Evolutionary conservation across 805 yeast species (phyloP).

Genomic region (Suhomyces vadensis): DNA sequence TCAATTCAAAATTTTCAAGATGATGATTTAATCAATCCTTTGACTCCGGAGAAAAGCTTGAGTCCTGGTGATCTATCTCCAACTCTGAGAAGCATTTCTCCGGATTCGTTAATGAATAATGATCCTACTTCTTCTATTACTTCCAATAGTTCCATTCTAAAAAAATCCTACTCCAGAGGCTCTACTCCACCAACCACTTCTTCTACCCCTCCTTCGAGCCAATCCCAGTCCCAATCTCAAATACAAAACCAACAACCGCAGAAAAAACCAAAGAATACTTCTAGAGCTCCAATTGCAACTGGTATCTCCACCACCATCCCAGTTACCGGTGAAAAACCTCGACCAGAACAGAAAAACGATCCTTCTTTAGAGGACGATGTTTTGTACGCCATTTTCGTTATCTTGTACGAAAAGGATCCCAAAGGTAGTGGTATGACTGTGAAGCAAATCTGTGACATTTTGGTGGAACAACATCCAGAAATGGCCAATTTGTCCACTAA

Average conservation of each 20-base stretch:
- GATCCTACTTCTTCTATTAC: conserved; percentile 9
- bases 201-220: conserved; percentile 7
- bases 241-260: conserved; percentile 7
- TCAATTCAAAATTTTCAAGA: conserved; percentile 1
- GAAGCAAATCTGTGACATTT: conserved; percentile 77
- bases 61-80: conserved; percentile 37
- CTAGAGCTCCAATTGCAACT: conserved; percentile 59
- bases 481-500: conserved; percentile 81
- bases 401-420: conserved; percentile 66
- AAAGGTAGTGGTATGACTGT: conserved; percentile 85
- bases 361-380: conserved; percentile 73
- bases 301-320: conserved; percentile 80
- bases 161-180: conserved; percentile 28
- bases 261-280: conserved; percentile 38
- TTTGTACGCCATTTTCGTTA: conserved; percentile 70
- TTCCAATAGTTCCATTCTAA: background rate
- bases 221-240: conserved; percentile 8
- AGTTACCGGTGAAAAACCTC: conserved; percentile 69
- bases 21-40: conserved; percentile 19
- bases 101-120: conserved; percentile 42
- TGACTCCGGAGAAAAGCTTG: conserved; percentile 25
- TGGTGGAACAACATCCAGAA: conserved; percentile 74
- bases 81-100: conserved; percentile 42
- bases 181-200: conserved; percentile 29
- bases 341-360: conserved; percentile 63